Conservation (phyloP, 495 filamentous ascomycete species). For the Cenococcum geophilum region DNA sequence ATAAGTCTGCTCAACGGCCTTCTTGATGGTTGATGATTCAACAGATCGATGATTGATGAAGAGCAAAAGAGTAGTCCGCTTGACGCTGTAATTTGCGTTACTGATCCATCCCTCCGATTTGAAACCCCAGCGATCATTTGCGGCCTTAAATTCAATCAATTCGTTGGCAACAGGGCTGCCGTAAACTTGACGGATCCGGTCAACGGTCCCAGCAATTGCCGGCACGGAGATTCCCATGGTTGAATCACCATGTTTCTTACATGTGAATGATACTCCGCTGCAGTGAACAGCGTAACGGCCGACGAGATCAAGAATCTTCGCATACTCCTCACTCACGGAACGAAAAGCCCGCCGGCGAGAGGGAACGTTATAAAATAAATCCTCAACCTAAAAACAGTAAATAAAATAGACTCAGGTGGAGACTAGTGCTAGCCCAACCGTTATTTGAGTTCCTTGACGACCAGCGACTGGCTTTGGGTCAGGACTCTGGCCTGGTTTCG, state of each 20-base stretch:
- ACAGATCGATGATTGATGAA: conserved; percentile 99
- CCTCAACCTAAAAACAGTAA: conserved; percentile 60
- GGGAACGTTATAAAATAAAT: conserved; percentile 94
- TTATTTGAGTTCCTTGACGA: conserved; percentile 92
- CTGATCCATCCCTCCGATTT: conserved; percentile 73
- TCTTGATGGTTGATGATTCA: conserved; percentile 83
- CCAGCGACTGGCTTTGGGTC: conserved; percentile 88
- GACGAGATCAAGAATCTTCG: conserved; percentile 94
- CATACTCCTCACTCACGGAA: conserved; percentile 89
- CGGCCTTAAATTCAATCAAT: conserved; percentile 66
- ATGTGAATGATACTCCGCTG: conserved; percentile 81
- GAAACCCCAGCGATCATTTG: conserved; percentile 76
- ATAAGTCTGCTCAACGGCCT: conserved; percentile 88
- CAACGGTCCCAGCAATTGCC: conserved; percentile 59
- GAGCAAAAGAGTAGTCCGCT: conserved; percentile 78
- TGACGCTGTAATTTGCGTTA: conserved; percentile 94
- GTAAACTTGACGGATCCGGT: conserved; percentile 87
- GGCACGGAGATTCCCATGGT: conserved; percentile 73
- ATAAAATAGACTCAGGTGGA: background rate
- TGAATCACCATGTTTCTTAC: conserved; percentile 91
- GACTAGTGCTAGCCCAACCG: conserved; percentile 45
- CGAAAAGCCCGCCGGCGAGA: conserved; percentile 84
- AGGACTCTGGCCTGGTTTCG: conserved; percentile 86
- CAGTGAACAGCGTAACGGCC: conserved; percentile 96
- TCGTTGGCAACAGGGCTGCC: conserved; percentile 84